Conservation (phyloP, 257 asterid species). For the Lithospermum erythrorhizon region DNA sequence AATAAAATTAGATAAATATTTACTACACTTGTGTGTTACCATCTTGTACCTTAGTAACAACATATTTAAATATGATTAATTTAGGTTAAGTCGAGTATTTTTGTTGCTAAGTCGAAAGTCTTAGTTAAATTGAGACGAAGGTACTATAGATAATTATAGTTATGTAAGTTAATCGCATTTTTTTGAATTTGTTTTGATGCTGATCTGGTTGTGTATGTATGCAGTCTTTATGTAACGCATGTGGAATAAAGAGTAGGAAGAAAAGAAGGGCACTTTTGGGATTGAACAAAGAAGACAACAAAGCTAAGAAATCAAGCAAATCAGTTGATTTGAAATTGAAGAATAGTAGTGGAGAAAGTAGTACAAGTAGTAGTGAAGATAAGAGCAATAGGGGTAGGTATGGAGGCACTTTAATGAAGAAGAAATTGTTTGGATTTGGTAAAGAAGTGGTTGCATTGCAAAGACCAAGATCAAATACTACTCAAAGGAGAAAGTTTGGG, state of each 20-base stretch:
- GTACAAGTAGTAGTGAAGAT: constrained; percentile 53
- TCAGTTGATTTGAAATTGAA: constrained; percentile 3
- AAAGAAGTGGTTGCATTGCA: constrained; percentile 52
- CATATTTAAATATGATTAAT: too few relatives aligned
- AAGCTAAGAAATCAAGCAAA: constrained; percentile 39
- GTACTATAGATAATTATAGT: too few relatives aligned
- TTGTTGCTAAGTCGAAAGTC: too few relatives aligned
- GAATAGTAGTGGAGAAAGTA: constrained; percentile 16
- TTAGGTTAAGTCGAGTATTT: too few relatives aligned
- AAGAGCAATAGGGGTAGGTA: constrained; percentile 17
- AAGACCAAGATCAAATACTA: constrained; percentile 55
- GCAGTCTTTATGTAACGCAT: constrained; percentile 95
- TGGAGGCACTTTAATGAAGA: constrained; percentile 30
- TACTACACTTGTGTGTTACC: too few relatives aligned
- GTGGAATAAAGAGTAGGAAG: constrained; percentile 90
- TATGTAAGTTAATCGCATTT: not conserved
- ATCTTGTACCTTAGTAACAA: too few relatives aligned
- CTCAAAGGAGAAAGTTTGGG: constrained; percentile 55
- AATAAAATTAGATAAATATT: too few relatives aligned
- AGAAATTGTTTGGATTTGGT: constrained; percentile 48
- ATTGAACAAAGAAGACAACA: constrained; percentile 57
- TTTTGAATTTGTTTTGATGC: not conserved
- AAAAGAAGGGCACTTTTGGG: constrained; percentile 84
- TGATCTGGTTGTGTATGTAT: constrained; percentile 10
- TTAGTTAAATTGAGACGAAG: too few relatives aligned